Evolutionary conservation across 768 basidiomycete species (phyloP).

Genomic region (Lactarius psammicola): DNA sequence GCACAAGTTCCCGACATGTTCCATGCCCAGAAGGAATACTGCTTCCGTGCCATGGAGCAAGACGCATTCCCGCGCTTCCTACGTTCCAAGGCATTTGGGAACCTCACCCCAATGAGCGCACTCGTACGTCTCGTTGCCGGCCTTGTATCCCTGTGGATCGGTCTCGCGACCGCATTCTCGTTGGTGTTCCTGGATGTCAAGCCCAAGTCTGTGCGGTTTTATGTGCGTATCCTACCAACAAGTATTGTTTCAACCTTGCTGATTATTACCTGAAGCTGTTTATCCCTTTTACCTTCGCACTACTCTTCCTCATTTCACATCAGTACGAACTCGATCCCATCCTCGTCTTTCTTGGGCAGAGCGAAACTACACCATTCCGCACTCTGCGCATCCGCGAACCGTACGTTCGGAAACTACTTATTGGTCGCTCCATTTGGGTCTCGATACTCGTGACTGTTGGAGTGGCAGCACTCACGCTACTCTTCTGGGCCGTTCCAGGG

Average conservation of each 20-base stretch:
- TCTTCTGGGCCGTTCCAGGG: slow-evolving; percentile 96
- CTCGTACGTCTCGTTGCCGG: slow-evolving; percentile 85
- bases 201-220: slow-evolving; percentile 90
- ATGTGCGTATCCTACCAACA: slow-evolving; percentile 60
- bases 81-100: slow-evolving; percentile 96
- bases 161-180: slow-evolving; percentile 84
- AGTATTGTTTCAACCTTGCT: slow-evolving; percentile 21
- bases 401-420: slow-evolving; percentile 87
- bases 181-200: slow-evolving; percentile 91
- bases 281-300: slow-evolving; percentile 86
- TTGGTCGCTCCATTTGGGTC: slow-evolving; percentile 92
- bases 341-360: slow-evolving; percentile 89
- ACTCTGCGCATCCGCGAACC: slow-evolving; percentile 89
- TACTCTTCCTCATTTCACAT: slow-evolving; percentile 90
- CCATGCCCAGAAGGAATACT: slow-evolving; percentile 95
- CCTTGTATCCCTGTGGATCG: slow-evolving; percentile 89
- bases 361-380: slow-evolving; percentile 96
- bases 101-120: slow-evolving; percentile 88
- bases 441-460: slow-evolving; percentile 72
- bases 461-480: slow-evolving; percentile 76
- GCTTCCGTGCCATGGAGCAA: slow-evolving; percentile 94
- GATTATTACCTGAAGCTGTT: slow-evolving; percentile 61
- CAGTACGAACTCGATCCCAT: slow-evolving; percentile 97
- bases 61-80: slow-evolving; percentile 94
- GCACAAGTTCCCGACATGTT: slow-evolving; percentile 96